phyloP scores from a whole-genome alignment of 495 filamentous ascomycete genomes.

The Penicillium longicatenatum region DNA sequence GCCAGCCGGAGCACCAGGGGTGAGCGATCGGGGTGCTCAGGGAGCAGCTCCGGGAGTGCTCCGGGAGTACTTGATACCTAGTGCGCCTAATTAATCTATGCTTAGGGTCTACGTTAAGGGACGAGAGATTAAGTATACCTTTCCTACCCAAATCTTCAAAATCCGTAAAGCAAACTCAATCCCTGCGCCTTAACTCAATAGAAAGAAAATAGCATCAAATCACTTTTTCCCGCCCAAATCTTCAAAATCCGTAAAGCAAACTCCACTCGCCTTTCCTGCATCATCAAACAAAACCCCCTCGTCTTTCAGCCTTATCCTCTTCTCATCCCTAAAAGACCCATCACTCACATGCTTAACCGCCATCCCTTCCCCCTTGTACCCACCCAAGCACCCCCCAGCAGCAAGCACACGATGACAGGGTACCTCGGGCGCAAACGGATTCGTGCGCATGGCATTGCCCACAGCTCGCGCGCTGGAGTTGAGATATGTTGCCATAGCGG shows the following conservation, averaged over 20 bases:
- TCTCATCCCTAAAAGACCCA: conserved; percentile 33
- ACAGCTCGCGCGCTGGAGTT: conserved; percentile 75
- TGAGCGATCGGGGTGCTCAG: too few species aligned
- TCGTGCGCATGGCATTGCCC: conserved; percentile 72
- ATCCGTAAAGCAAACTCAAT: too few species aligned
- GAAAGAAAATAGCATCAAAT: not conserved
- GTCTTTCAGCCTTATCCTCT: conserved; percentile 27
- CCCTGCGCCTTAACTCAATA: too few species aligned
- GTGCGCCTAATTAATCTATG: too few species aligned
- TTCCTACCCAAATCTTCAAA: too few species aligned
- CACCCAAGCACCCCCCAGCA: conserved; percentile 31
- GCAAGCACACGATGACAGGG: conserved; percentile 49
- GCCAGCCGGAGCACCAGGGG: too few species aligned
- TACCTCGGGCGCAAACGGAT: conserved; percentile 69
- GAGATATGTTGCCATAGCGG: conserved; percentile 64
- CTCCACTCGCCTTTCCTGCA: conserved; percentile 28
- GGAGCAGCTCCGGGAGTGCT: too few species aligned
- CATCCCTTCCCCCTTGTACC: conserved; percentile 38
- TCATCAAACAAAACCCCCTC: conserved; percentile 38
- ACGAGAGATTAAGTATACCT: too few species aligned
- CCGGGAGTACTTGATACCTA: too few species aligned
- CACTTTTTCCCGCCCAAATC: conserved; percentile 21
- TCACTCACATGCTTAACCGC: conserved; percentile 20
- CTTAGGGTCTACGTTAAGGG: too few species aligned
- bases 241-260: conserved; percentile 34